Evolutionary conservation across 169 alveolate species (phyloP).

Genomic region (Amoebophrya sp.): DNA sequence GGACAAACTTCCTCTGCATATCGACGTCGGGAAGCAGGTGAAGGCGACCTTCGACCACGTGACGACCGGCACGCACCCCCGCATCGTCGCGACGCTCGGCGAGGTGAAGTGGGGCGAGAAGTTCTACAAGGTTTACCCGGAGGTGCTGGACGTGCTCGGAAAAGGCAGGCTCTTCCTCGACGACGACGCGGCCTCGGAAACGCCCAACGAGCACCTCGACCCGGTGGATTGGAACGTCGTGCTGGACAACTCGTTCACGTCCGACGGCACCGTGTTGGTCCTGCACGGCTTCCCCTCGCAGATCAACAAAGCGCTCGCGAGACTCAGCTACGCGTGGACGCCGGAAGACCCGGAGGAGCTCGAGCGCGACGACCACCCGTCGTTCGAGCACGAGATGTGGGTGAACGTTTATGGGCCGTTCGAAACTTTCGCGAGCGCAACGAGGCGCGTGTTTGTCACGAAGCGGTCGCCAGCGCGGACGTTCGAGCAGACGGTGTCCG

Average conservation of each 20-base stretch:
- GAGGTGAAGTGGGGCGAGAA: background rate
- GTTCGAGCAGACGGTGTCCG: no score
- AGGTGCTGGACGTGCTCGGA: background rate
- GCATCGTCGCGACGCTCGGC: background rate
- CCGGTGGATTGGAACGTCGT: background rate
- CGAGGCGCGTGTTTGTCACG: background rate
- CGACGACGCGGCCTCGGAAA: background rate
- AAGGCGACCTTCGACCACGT: background rate
- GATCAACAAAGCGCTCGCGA: background rate
- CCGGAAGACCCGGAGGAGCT: background rate
- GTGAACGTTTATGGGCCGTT: background rate
- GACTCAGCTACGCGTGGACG: background rate
- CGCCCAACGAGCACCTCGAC: background rate
- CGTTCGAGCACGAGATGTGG: conserved; percentile 3
- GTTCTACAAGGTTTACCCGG: background rate
- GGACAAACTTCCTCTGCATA: no score
- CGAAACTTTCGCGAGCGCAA: background rate
- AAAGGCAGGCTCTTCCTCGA: background rate
- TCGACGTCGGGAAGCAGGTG: background rate
- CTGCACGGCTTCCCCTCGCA: background rate
- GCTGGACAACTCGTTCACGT: background rate
- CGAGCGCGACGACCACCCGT: background rate
- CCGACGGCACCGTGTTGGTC: background rate
- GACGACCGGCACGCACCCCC: background rate
- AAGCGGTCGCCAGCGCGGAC: no score